Evolutionary conservation across 1,284 basidiomycete species (phyloP), one percentile per base, ranked within the genome.

Genomic region (Rhodotorula sp.): DNA sequence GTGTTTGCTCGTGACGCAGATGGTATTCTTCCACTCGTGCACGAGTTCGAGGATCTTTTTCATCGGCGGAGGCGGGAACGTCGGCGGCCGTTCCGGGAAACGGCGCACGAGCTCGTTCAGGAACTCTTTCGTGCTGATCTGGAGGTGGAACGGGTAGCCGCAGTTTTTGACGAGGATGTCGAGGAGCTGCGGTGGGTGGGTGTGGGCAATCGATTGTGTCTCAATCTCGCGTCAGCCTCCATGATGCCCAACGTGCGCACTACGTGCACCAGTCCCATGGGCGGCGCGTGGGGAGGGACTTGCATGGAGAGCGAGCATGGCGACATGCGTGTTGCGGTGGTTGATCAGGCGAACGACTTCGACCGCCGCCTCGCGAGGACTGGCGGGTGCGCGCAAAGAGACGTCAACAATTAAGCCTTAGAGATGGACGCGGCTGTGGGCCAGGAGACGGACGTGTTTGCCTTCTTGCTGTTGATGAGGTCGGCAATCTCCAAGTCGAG

Each of bases 51-150:
- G 84, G 76, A 98, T 96, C 77, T 92, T 88, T 16, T 89, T 88
- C 94, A 98, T 98, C 75, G 97, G 91, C 21, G 93, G 90, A 10
- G 92, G 92, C 0, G 93, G 92, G 80, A 97, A 95, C 15, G 93
- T 91, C 1, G 97, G 96, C 5, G 96, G 96, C 57, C 96, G 88
- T 83, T 99, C 97, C 15, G 97, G 97, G 82, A 99, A 99, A 71
- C 96, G 87, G 59, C 95, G 89, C 39, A 99, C 97, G 79, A 99
- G 90, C 82, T 98, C 96, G 82, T 99, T 99, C 29, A 99, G 86
- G 80, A 99, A 99, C 81, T 98, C 97, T 81, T 99, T 99, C 34
- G 97, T 99, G n/a, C 91, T 87, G 78, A 99, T 91, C 82, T 99
- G 96, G 34, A 99, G 89, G 80, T 99, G 96, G 72, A 99, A 91